phyloP scores from a whole-genome alignment of 2,329 filamentous ascomycete genomes.

The Rugonectria rugulosa region DNA sequence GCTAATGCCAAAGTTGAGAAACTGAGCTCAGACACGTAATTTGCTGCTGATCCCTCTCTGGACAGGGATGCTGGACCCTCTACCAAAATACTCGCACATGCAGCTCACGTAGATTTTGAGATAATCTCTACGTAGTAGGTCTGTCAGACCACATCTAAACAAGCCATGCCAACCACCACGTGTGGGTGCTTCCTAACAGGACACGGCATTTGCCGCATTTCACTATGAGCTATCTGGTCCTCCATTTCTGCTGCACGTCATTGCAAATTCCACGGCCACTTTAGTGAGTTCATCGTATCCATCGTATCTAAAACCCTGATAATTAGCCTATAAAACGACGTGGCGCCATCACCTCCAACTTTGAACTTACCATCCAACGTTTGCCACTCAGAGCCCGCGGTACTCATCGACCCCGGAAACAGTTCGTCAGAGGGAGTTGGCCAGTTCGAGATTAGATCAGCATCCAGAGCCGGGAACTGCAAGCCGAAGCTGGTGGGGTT shows the following conservation, averaged over 20 bases:
- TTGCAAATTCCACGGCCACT: slow-evolving; percentile 4
- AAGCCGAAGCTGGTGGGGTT: neutral
- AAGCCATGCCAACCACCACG: no score
- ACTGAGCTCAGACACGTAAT: no score
- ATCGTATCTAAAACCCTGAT: neutral
- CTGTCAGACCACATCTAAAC: no score
- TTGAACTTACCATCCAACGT: neutral
- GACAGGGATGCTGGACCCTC: no score
- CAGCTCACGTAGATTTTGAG: no score
- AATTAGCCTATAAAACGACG: neutral
- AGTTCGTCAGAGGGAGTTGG: neutral
- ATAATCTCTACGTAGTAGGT: no score
- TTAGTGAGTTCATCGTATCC: neutral
- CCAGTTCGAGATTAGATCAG: neutral
- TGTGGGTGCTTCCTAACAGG: no score
- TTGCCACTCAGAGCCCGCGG: neutral
- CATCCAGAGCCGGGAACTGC: slow-evolving; percentile 10
- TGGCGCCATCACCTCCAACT: neutral
- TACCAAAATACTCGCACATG: no score
- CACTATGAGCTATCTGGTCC: no score
- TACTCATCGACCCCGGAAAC: neutral
- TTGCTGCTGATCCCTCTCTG: no score
- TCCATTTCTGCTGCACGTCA: neutral
- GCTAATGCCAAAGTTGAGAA: no score
- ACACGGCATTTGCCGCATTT: no score